Base-by-base conservation (phyloP, 2,329 filamentous ascomycete genomes). In the Fusarium sp. region DNA sequence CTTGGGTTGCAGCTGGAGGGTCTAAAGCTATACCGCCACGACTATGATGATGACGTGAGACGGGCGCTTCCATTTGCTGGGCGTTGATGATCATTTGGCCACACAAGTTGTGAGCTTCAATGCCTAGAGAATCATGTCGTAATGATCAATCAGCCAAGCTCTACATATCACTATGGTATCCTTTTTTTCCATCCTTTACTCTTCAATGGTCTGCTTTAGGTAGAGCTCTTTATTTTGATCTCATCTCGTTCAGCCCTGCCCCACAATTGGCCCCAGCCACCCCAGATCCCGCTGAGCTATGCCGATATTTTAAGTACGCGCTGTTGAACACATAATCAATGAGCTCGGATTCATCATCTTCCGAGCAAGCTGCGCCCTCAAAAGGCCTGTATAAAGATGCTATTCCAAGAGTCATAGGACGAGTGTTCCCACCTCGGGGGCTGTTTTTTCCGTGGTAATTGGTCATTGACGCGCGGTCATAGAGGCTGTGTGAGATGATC, bases 31-130 rank as follows among this genome's bases (percentile, higher is more conserved):
- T 48, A 44, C 58, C 69, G 59, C 66, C 66, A 68, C 68, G 65
- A 57, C 54, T 57, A 42, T 26, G 55, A 69, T 60, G 71, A 73
- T 73, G 71, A 73, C 71, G 71, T 73, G 71, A 73, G 71, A 73
- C 48, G 63, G 38, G 21, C 50, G 54, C 31, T 43, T 57, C 61
- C 47, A 64, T 59, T 52, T 46, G 69, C 66, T 56, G 59, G 63
- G 24, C 46, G 8, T 44, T 44, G 28, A 48, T 49, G 63, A 63
- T 63, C 43, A 46, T 23, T 20, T 21, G 16, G 29, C 44, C 20
- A 65, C 61, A 39, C 49, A 49, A 66, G 31, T 15, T 28, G 31
- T 28, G 24, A 24, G 37, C 38, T 50, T 44, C n/a, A 61, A 42
- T 63, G 29, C 35, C 48, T 12, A 46, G 16, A 42, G 4, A 2